A percentile compares a stretch with the other conserved stretches of the same genome.
Conservation (phyloP, 495 filamentous ascomycete genomes). For the Collariella sp. region DNA sequence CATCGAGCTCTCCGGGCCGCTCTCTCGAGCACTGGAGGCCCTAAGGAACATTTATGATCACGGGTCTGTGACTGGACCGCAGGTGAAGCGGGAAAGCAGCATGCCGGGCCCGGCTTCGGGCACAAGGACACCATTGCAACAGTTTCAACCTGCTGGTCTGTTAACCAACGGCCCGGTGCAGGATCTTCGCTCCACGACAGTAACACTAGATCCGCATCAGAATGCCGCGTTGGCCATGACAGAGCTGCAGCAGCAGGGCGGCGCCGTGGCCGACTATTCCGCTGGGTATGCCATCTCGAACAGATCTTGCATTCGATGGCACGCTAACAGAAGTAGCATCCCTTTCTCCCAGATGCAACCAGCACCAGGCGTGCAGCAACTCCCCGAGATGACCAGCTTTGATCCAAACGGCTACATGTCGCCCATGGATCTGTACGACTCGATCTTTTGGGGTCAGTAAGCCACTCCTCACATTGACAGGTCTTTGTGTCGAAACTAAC, state of each 20-base stretch:
- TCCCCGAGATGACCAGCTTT: constrained; percentile 33
- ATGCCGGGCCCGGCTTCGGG: constrained; percentile 28
- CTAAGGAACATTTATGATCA: constrained; percentile 52
- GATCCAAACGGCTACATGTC: constrained; percentile 42
- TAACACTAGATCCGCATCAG: constrained; percentile 38
- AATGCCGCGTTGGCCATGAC: constrained; percentile 49
- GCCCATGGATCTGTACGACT: constrained; percentile 51
- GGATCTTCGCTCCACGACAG: constrained; percentile 2
- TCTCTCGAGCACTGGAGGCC: constrained; percentile 45
- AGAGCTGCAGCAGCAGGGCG: constrained; percentile 45
- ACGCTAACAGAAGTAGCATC: constrained; percentile 7
- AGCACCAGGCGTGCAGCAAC: constrained; percentile 23
- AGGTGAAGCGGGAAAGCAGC: constrained; percentile 33
- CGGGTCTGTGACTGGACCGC: constrained; percentile 37
- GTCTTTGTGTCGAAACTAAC: not conserved
- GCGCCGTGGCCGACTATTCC: constrained; percentile 32
- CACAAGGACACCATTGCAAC: constrained; percentile 33
- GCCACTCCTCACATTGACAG: not conserved
- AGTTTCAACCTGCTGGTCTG: constrained; percentile 5
- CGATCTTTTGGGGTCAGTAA: constrained; percentile 49
- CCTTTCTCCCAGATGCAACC: constrained; percentile 10
- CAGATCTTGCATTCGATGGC: not conserved
- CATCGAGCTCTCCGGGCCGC: constrained; percentile 47
- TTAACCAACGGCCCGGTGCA: not conserved
- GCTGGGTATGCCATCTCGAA: constrained; percentile 19